These are phyloP conservation scores for Colletotrichum limetticola DNA, from an alignment of 2,329 filamentous ascomycete genomes.

Conservation along the genomic window DNA sequence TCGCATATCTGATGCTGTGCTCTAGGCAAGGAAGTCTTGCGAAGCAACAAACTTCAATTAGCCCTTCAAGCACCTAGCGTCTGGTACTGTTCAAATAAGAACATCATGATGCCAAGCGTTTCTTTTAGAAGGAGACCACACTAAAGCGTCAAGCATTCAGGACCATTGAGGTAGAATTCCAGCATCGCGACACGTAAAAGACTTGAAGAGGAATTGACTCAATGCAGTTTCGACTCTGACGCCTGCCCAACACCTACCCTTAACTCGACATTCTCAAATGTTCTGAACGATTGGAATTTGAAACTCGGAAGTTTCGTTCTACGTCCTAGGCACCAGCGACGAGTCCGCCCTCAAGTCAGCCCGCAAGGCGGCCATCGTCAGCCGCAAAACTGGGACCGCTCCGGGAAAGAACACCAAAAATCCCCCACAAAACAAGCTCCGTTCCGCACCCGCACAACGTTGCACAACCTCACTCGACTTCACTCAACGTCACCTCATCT, in stretches of 20 bases:
- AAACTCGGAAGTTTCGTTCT: background rate
- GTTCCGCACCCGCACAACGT: background rate
- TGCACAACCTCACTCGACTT: background rate
- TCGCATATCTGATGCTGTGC: no score
- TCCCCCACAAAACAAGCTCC: background rate
- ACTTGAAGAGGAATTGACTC: no score
- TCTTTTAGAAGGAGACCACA: no score
- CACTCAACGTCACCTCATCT: no score
- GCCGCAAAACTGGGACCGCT: background rate
- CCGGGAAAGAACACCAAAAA: background rate
- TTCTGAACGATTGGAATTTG: background rate
- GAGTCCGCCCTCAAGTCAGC: background rate
- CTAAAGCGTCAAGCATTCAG: no score
- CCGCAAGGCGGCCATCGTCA: background rate
- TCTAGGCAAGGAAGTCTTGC: no score
- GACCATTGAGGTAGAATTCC: no score
- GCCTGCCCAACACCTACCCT: background rate
- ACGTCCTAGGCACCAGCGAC: background rate
- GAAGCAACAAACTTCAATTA: no score
- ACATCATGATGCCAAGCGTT: no score
- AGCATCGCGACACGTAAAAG: no score
- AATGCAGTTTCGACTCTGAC: background rate
- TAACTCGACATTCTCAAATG: background rate
- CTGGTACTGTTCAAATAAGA: no score
- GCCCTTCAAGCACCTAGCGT: no score